These are phyloP conservation scores for Apophysomyces sp. DNA, from an alignment of 371 early-diverging fungal species.

Conservation along the genomic window DNA sequence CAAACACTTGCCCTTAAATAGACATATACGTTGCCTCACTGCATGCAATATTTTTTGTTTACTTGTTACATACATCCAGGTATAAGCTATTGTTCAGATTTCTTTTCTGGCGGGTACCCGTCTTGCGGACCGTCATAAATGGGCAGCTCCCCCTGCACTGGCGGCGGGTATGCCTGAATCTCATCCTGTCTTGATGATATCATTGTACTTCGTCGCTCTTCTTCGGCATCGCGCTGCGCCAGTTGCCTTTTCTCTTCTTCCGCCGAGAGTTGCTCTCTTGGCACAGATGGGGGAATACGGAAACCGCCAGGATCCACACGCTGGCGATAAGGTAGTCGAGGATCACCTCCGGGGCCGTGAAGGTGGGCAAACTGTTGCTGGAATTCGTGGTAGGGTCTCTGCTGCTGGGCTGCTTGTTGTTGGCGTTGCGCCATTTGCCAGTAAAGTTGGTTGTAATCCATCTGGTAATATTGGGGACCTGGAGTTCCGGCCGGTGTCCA, in stretches of 20 bases:
- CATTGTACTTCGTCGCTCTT: neutral
- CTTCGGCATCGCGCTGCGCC: slow-evolving; percentile 13
- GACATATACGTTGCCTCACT: neutral
- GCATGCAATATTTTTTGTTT: neutral
- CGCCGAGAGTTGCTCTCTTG: slow-evolving; percentile 9
- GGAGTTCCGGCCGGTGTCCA: too few relatives aligned
- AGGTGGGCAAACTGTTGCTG: slow-evolving; percentile 31
- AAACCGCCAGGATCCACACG: slow-evolving; percentile 47
- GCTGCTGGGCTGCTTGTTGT: slow-evolving; percentile 17
- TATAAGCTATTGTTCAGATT: neutral
- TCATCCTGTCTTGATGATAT: neutral
- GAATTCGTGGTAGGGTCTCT: slow-evolving; percentile 43
- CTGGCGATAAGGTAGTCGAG: slow-evolving; percentile 16
- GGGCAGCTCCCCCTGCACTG: neutral
- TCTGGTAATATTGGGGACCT: slow-evolving; percentile 7
- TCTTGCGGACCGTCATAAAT: neutral
- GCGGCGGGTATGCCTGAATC: neutral
- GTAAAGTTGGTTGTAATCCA: slow-evolving; percentile 43
- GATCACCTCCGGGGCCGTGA: neutral
- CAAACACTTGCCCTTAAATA: neutral
- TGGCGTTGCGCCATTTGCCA: slow-evolving; percentile 36
- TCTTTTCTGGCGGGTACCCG: neutral
- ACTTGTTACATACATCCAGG: neutral
- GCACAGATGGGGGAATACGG: slow-evolving; percentile 23
- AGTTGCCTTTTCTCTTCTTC: slow-evolving; percentile 23